Conservation (phyloP, 2,329 filamentous ascomycete species). For the Verruconis gallopava region DNA sequence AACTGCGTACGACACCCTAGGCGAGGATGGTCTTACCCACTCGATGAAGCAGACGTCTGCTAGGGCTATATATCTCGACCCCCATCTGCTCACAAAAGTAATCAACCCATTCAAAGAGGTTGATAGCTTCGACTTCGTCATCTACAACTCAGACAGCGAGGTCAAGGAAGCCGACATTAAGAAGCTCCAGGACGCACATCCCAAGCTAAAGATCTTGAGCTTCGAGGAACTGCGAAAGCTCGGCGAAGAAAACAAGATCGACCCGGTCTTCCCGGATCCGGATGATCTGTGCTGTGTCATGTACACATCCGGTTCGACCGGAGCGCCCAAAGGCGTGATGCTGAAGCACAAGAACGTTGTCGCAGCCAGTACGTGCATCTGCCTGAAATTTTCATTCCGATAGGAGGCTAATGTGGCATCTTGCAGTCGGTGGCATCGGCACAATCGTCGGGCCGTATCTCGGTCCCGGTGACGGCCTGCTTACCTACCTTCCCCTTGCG, state of each 20-base stretch:
- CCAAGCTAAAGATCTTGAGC: conserved; percentile 40
- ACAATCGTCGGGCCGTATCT: conserved; percentile 67
- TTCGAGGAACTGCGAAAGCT: conserved; percentile 42
- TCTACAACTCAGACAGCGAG: conserved; percentile 45
- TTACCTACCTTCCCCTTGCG: conserved; percentile 86
- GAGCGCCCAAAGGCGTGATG: conserved; percentile 76
- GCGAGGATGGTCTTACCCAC: conserved; percentile 71
- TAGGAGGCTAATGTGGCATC: conserved; percentile 7
- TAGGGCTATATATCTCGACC: conserved; percentile 76
- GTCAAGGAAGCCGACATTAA: conserved; percentile 40
- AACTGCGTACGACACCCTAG: conserved; percentile 88
- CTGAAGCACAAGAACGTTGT: conserved; percentile 70
- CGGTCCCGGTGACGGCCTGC: conserved; percentile 61
- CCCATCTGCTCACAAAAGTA: conserved; percentile 50
- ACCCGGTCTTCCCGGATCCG: conserved; percentile 57
- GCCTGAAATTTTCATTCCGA: background rate
- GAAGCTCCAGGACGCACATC: conserved; percentile 39
- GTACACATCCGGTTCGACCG: conserved; percentile 81
- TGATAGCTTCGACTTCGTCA: conserved; percentile 42
- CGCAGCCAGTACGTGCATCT: conserved; percentile 58
- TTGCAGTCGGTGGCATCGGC: conserved; percentile 61
- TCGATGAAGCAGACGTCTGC: conserved; percentile 72
- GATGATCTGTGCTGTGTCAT: conserved; percentile 71
- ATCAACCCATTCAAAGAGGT: conserved; percentile 42
- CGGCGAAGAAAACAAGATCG: conserved; percentile 52